phyloP scores from a whole-genome alignment of 805 yeast species.

The Nematodospora valgi region DNA sequence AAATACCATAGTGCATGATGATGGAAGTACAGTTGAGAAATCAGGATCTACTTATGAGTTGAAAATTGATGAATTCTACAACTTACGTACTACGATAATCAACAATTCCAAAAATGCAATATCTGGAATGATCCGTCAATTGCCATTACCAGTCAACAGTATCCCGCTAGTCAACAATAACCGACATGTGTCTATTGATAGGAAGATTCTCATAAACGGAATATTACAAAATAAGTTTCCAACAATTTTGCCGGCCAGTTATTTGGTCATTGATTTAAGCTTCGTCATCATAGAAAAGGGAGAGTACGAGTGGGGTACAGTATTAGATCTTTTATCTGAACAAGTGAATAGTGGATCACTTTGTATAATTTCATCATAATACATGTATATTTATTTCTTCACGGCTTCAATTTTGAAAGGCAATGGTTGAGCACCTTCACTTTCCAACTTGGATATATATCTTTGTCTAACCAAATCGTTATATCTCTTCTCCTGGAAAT shows the following conservation, averaged over 20 bases:
- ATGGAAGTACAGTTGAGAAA: neutral
- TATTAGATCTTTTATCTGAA: constrained; percentile 24
- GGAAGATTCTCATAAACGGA: constrained; percentile 70
- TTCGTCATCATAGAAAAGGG: constrained; percentile 72
- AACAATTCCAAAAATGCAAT: constrained; percentile 45
- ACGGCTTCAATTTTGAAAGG: constrained; percentile 26
- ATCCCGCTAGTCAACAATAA: constrained; percentile 6
- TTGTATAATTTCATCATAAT: constrained; percentile 23
- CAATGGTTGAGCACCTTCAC: constrained; percentile 52
- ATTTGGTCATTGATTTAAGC: constrained; percentile 45
- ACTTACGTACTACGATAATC: constrained; percentile 44
- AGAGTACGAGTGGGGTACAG: constrained; percentile 71
- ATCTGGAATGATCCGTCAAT: constrained; percentile 58
- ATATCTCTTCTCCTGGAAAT: constrained; percentile 86
- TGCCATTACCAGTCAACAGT: constrained; percentile 40
- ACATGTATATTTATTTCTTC: constrained; percentile 5
- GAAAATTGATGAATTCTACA: constrained; percentile 47
- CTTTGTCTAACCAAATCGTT: constrained; percentile 68
- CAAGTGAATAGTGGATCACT: constrained; percentile 31
- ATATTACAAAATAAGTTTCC: constrained; percentile 51
- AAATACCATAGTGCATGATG: constrained; percentile 19
- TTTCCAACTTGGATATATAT: constrained; percentile 67
- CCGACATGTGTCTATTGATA: constrained; percentile 41
- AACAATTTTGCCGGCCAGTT: constrained; percentile 41
- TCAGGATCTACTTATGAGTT: constrained; percentile 30